These are phyloP conservation scores for Vigna reflexopilosa DNA, from an alignment of 306 rosid species.

Conservation along the genomic window DNA sequence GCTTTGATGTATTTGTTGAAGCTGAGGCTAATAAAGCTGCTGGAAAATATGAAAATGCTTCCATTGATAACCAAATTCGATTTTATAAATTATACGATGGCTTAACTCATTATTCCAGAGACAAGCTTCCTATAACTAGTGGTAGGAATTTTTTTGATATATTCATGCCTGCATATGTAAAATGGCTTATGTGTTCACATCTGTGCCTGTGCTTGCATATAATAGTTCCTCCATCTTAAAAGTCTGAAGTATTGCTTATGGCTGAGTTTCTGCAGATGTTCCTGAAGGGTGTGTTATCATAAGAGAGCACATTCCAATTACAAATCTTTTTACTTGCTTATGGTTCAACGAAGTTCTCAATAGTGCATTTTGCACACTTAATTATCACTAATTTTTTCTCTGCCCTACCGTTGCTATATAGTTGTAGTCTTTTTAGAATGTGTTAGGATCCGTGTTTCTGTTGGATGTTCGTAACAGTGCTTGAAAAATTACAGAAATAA, in stretches of 20 bases:
- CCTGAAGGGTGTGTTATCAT: slow-evolving; percentile 95
- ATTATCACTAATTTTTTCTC: neutral
- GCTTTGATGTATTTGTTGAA: slow-evolving; percentile 92
- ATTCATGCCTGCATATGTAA: slow-evolving; percentile 30
- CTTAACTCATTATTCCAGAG: slow-evolving; percentile 78
- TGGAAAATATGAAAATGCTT: slow-evolving; percentile 85
- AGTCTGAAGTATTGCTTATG: slow-evolving; percentile 34
- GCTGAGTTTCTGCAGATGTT: slow-evolving; percentile 78
- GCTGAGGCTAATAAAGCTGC: slow-evolving; percentile 98
- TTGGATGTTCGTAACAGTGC: neutral
- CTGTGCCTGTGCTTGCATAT: slow-evolving; percentile 24
- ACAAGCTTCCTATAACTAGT: slow-evolving; percentile 91
- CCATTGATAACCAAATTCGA: slow-evolving; percentile 82
- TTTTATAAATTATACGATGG: slow-evolving; percentile 81
- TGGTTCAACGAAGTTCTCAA: slow-evolving; percentile 88
- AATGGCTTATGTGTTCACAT: slow-evolving; percentile 35
- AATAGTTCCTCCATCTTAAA: slow-evolving; percentile 21
- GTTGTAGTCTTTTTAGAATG: neutral
- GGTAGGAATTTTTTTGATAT: slow-evolving; percentile 60
- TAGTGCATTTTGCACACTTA: slow-evolving; percentile 36
- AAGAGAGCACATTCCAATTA: slow-evolving; percentile 92
- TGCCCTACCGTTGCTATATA: neutral
- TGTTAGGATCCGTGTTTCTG: slow-evolving; percentile 3
- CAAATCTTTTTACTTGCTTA: slow-evolving; percentile 90
- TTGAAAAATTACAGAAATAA: neutral